These are phyloP conservation scores for Bruguiera parviflora DNA, from an alignment of 345 rosid genomes.

Conservation along the genomic window DNA sequence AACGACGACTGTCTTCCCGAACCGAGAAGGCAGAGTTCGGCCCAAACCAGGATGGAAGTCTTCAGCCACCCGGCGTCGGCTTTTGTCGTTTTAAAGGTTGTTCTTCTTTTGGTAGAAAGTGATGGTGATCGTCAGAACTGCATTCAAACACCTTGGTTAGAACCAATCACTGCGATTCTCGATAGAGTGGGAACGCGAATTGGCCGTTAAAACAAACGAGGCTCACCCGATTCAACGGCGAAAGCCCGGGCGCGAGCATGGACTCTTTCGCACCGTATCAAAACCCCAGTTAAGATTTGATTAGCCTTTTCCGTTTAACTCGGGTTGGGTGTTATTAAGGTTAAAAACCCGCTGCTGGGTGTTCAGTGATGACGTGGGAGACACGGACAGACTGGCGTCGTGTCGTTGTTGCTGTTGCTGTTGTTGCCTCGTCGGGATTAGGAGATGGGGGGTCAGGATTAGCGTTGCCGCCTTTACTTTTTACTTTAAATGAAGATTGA, in stretches of 20 bases:
- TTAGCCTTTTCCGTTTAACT: neutral
- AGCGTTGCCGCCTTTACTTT: too few relatives aligned
- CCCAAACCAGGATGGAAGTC: neutral
- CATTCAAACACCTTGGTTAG: too few relatives aligned
- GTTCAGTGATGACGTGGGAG: neutral
- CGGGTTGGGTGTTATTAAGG: neutral
- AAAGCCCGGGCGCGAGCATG: fast-evolving
- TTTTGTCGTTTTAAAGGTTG: neutral
- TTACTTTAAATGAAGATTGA: neutral
- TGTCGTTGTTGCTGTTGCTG: too few relatives aligned
- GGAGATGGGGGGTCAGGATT: neutral
- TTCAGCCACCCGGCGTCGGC: conserved; percentile 3
- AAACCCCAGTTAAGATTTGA: neutral
- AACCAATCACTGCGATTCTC: too few relatives aligned
- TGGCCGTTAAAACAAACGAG: too few relatives aligned
- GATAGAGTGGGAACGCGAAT: too few relatives aligned
- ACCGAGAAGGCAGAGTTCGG: neutral
- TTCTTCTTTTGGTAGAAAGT: neutral
- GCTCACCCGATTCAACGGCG: too few relatives aligned
- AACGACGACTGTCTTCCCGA: neutral
- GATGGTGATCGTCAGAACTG: too few relatives aligned
- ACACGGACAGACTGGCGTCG: neutral
- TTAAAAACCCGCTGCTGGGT: neutral
- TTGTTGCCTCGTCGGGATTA: neutral
- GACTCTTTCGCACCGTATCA: too few relatives aligned